Conservation (phyloP, 148 eudicot species). For the Fallopia convolvulus region DNA sequence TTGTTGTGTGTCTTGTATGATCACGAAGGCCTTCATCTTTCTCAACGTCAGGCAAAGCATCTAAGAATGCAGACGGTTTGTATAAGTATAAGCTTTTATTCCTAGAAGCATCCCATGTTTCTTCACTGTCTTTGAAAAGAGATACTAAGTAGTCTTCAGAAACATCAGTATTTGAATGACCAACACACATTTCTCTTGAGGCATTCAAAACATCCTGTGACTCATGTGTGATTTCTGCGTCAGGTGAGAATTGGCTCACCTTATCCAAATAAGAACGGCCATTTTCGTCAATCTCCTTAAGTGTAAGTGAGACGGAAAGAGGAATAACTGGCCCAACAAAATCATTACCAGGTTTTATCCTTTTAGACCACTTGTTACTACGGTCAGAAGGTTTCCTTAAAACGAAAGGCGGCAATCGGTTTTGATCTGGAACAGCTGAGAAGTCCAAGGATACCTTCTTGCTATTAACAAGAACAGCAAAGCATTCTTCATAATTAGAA, state of each 20-base stretch:
- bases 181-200: conserved; percentile 27
- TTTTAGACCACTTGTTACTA: conserved; percentile 45
- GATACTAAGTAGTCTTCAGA: conserved; percentile 36
- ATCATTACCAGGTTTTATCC: conserved; percentile 30
- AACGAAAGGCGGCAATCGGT: conserved; percentile 53
- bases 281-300: conserved; percentile 28
- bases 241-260: conserved; percentile 30
- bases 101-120: conserved; percentile 18
- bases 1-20: conserved; percentile 22
- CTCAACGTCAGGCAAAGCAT: conserved; percentile 10
- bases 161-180: conserved; percentile 15
- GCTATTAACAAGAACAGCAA: conserved; percentile 18
- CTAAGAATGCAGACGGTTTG: conserved; percentile 31
- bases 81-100: conserved; percentile 23
- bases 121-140: conserved; percentile 49
- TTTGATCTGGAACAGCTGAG: conserved; percentile 38
- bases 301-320: conserved; percentile 40
- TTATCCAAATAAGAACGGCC: conserved; percentile 23
- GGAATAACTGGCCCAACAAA: conserved; percentile 67
- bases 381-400: conserved; percentile 41
- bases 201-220: conserved; percentile 33
- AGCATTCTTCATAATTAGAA: conserved; percentile 28
- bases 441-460: conserved; percentile 42
- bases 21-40: conserved; percentile 14
- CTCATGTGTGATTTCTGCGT: conserved; percentile 25